phyloP scores from a whole-genome alignment of 192 early-diverging fungal species.

The Entomortierella parvispora region DNA sequence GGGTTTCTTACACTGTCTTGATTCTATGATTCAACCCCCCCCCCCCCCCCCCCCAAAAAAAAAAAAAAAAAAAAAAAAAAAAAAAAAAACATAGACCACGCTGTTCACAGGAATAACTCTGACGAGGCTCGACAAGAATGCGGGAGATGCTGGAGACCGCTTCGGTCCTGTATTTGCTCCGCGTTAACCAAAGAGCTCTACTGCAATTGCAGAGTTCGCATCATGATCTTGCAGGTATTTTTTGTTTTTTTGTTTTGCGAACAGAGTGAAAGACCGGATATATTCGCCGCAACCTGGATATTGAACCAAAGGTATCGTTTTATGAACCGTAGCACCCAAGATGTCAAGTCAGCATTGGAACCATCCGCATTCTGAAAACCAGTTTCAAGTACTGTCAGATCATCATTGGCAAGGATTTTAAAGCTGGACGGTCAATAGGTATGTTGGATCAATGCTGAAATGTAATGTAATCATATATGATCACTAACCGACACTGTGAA shows the following conservation, averaged over 20 bases:
- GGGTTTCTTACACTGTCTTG: neutral
- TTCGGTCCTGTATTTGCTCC: conserved; percentile 42
- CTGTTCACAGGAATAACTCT: conserved; percentile 23
- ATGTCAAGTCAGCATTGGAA: conserved; percentile 54
- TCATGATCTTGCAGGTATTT: conserved; percentile 50
- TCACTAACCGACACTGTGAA: no score
- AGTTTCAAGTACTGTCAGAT: conserved; percentile 51
- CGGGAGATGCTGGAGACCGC: conserved; percentile 42
- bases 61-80: no score
- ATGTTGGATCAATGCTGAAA: neutral
- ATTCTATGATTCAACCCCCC: neutral
- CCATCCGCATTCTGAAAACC: conserved; percentile 47
- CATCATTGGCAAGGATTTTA: conserved; percentile 52
- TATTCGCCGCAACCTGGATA: no score
- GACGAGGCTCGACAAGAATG: conserved; percentile 30
- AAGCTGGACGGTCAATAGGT: conserved; percentile 26
- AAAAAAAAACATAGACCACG: conserved; percentile 16
- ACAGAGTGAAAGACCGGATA: neutral
- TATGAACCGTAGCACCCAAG: conserved; percentile 45
- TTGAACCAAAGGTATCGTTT: no score
- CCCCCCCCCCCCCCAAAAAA: no score
- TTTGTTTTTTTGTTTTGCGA: no score
- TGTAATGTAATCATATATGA: neutral
- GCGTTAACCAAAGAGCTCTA: conserved; percentile 34
- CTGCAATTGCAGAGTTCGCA: conserved; percentile 50